Evolutionary conservation across 2,329 filamentous ascomycete genomes (phyloP), one percentile per base, ranked within the genome.

Genomic region (Neopestalotiopsis rosae): DNA sequence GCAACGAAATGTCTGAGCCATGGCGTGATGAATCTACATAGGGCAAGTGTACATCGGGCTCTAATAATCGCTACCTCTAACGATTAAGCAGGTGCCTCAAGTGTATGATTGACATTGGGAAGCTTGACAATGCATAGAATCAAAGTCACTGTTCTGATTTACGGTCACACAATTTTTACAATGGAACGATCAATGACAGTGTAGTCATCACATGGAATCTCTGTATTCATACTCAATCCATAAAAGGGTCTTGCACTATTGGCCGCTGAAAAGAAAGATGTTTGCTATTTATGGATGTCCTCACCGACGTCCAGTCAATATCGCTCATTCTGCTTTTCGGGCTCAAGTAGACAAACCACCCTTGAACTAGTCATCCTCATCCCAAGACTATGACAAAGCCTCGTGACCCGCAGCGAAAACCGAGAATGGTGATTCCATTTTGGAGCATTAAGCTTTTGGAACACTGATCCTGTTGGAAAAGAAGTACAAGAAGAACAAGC

Each of bases 231-330:
- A 57, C 42, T 66, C 32, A 32, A 49, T 32, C 24, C 28, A n/a
- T 30, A 40, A n/a, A 61, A 42, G 32, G 56, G 24, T 30, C 28
- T 30, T 61, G 38, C 20, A n/a, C n/a, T 67, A 38, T 30, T 38
- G 45, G 38, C 17, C 45, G n/a, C 45, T 52, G 45, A 59, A 56
- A 42, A 45, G 24, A n/a, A 17, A 59, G 24, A 14, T 20, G 20
- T 5, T n/a, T 14, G 42, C 24, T 57, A 40, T 49, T 34, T 59
- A 49, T 59, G 56, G 52, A 28, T 61, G 65, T 52, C 65, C 65
- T 67, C 65, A 67, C 65, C 65, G 65, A 61, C 65, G 14, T 67
- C 65, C 65, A 67, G 38, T 52, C 38, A 49, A 30, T 40, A n/a
- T 13, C n/a, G 28, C 40, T 38, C 20, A 6, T 32, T n/a, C 34